Evolutionary conservation across 257 asterid species (phyloP), one percentile per base, ranked within the genome.

Genomic region (Solanum chmielewskii): DNA sequence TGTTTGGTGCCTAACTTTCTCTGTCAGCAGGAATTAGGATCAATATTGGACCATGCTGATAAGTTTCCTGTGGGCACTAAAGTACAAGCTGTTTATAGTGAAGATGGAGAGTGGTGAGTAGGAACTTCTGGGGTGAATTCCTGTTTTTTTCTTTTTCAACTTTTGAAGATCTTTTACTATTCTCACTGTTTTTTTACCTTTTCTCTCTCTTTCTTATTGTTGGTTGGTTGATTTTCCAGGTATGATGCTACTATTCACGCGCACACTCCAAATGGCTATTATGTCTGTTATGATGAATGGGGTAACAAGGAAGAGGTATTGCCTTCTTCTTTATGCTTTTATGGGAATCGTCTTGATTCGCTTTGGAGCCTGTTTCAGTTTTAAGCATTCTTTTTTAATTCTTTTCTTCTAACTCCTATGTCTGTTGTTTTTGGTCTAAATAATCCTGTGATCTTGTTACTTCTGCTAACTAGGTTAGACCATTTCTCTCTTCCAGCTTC

Each of bases 61-160:
- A 91, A 89, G 90, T 91, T 90, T 89, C 94, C 95, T n/a, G 86
- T 96, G 84, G 99, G 99, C 88, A 92, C 94, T 88, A 97, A 94
- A 92, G 98, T 96, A 87, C 99, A 95, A 92, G 99, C 99, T 44
- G 98, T 96, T 89, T 97, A 96, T 95, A 97, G 99, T 49, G 98
- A 96, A 89, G 99, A 97, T 87, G 99, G 99, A 90, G 99, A 97
- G 88, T 97, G 99, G 99, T 96, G 91, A 52, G 83, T 88, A 42
- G 68, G 47, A 45, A 68, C 60, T 83, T 25, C 73, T 4, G 71
- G 29, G 71, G 29, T 69, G 83, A 29, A 70, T 85, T 33, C 11
- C 31, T 81, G 29, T 81, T 49, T 80, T 49, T 49, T 29, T 37
- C 37, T 87, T 37, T 29, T 86, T 47, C 44, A 74, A 60, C 37